phyloP scores from a whole-genome alignment of 163 green algal species.

The Scenedesmus sp. region DNA sequence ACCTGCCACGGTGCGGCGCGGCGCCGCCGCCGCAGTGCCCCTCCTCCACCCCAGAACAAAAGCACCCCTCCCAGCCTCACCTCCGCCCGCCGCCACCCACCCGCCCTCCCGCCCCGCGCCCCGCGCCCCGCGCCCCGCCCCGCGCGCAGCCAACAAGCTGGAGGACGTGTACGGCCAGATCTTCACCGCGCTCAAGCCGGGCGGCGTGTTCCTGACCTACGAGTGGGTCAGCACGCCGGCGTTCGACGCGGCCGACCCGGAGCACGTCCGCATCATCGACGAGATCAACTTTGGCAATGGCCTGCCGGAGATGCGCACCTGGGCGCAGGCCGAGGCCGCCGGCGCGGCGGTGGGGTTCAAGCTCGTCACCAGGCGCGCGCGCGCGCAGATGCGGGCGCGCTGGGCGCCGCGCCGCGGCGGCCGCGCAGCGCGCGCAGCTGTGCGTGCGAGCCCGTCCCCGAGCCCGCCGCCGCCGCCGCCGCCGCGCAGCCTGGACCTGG shows the following conservation, averaged over 20 bases:
- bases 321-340: slow-evolving; percentile 86
- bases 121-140: neutral
- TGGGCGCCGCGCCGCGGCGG: no score
- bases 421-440: neutral
- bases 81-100: no score
- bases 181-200: slow-evolving; percentile 95
- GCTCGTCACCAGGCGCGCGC: slow-evolving; percentile 35
- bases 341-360: slow-evolving; percentile 40
- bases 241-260: slow-evolving; percentile 86
- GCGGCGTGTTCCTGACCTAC: slow-evolving; percentile 90
- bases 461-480: neutral
- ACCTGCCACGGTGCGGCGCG: slow-evolving; percentile 93
- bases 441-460: neutral
- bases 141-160: slow-evolving; percentile 54
- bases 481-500: slow-evolving; percentile 78
- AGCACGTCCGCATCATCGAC: slow-evolving; percentile 94
- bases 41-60: no score
- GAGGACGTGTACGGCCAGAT: slow-evolving; percentile 94
- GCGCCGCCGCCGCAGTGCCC: no score
- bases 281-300: slow-evolving; percentile 99
- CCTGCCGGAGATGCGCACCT: slow-evolving; percentile 94
- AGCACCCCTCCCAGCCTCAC: no score
- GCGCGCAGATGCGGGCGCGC: no score
- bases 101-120: neutral
- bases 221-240: slow-evolving; percentile 93